phyloP scores from a whole-genome alignment of 805 yeast genomes.

The Starmerella kuoi region DNA sequence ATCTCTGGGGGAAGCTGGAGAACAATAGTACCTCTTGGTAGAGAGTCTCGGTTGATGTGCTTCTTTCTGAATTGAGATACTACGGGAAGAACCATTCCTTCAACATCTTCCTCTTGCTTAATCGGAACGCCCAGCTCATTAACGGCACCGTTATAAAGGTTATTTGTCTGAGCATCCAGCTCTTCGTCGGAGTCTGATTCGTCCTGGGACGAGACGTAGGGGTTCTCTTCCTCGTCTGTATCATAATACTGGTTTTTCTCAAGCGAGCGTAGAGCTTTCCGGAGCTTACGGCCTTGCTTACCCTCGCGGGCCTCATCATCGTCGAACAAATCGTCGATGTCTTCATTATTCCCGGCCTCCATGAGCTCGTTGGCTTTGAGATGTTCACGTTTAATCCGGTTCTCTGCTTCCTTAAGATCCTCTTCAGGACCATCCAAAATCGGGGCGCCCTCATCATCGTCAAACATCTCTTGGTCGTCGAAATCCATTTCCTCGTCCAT shows the following conservation, averaged over 20 bases:
- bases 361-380: constrained; percentile 50
- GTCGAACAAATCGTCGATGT: constrained; percentile 53
- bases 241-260: constrained; percentile 83
- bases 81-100: constrained; percentile 20
- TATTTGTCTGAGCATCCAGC: constrained; percentile 18
- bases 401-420: constrained; percentile 81
- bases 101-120: constrained; percentile 11
- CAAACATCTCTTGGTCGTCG: constrained; percentile 75
- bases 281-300: constrained; percentile 77
- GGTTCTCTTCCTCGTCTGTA: constrained; percentile 72
- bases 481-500: constrained; percentile 77
- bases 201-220: constrained; percentile 61
- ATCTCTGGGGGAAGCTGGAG: constrained; percentile 53
- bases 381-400: constrained; percentile 30
- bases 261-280: constrained; percentile 69
- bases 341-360: constrained; percentile 46
- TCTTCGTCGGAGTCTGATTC: constrained; percentile 35
- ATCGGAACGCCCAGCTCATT: constrained; percentile 6
- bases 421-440: constrained; percentile 92
- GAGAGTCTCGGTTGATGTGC: constrained; percentile 31
- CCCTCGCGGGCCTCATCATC: constrained; percentile 62
- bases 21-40: constrained; percentile 43
- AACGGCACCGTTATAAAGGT: constrained; percentile 33
- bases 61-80: constrained; percentile 26
- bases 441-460: constrained; percentile 98